phyloP scores from a whole-genome alignment of 257 asterid species.

The Ajuga chamaepitys region DNA sequence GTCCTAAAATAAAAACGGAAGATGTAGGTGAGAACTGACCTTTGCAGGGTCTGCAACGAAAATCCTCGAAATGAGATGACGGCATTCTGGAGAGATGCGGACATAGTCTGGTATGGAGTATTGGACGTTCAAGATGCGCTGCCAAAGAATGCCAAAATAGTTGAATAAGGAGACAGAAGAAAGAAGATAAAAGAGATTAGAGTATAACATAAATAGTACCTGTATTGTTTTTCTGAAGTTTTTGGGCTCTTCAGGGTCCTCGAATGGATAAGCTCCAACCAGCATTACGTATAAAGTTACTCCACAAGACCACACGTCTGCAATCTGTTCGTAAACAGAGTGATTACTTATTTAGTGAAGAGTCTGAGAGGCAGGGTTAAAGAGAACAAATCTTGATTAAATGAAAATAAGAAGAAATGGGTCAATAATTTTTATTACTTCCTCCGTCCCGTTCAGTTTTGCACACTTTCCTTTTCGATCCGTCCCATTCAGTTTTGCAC shows the following conservation, averaged over 20 bases:
- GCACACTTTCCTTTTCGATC: too few relatives aligned
- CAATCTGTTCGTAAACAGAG: constrained; percentile 49
- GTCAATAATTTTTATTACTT: too few relatives aligned
- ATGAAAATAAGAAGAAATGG: too few relatives aligned
- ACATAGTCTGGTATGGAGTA: constrained; percentile 95
- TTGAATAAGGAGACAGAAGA: constrained; percentile 2
- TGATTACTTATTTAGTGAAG: too few relatives aligned
- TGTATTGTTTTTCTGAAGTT: constrained; percentile 94
- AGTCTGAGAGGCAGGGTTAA: too few relatives aligned
- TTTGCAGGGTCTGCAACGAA: constrained; percentile 91
- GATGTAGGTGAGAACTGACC: constrained; percentile 30
- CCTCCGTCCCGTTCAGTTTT: too few relatives aligned
- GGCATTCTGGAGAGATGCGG: constrained; percentile 85
- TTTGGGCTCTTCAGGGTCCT: constrained; percentile 94
- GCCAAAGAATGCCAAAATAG: constrained; percentile 16
- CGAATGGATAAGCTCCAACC: constrained; percentile 98
- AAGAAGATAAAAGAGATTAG: not conserved
- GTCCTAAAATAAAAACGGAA: not conserved
- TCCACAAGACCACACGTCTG: constrained; percentile 99
- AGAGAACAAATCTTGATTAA: too few relatives aligned
- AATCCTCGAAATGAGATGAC: constrained; percentile 80
- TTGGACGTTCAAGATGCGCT: constrained; percentile 90
- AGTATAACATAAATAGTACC: constrained; percentile 24
- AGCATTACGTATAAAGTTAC: constrained; percentile 95
- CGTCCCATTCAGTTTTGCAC: too few relatives aligned